A percentile compares a stretch with the other conserved stretches of the same genome.
Evolutionary conservation across 202 grass and related monocot genomes (phyloP).

Genomic region (Carex arenaria): DNA sequence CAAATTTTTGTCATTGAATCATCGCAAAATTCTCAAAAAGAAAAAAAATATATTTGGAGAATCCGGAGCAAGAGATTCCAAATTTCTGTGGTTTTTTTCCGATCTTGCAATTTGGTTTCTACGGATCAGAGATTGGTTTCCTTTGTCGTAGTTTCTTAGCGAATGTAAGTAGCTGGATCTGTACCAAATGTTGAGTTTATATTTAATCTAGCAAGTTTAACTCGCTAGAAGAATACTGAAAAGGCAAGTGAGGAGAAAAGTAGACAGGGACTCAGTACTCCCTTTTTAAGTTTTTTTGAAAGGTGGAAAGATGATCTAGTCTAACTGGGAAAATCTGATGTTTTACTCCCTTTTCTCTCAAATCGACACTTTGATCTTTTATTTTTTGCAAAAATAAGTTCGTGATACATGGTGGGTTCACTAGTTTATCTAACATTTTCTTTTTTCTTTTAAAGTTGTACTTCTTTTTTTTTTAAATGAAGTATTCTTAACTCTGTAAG

Average conservation of each 20-base stretch:
- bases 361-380: background rate
- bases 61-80: background rate
- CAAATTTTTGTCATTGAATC: background rate
- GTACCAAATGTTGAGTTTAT: background rate
- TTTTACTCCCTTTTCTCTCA: background rate
- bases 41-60: background rate
- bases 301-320: conserved; percentile 1
- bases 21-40: background rate
- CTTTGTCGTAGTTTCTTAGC: background rate
- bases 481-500: background rate
- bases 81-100: background rate
- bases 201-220: background rate
- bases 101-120: background rate
- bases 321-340: background rate
- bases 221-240: background rate
- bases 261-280: conserved; percentile 16
- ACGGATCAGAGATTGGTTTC: background rate
- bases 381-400: background rate
- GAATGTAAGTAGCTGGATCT: background rate
- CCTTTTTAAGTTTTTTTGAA: background rate
- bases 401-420: background rate
- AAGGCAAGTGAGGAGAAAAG: conserved; percentile 2
- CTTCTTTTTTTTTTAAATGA: background rate
- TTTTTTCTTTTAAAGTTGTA: background rate
- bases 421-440: background rate